Evolutionary conservation across 352 stramenopile genomes (phyloP), one percentile per base, ranked within the genome.

Genomic region (Phytophthora colocasiae): DNA sequence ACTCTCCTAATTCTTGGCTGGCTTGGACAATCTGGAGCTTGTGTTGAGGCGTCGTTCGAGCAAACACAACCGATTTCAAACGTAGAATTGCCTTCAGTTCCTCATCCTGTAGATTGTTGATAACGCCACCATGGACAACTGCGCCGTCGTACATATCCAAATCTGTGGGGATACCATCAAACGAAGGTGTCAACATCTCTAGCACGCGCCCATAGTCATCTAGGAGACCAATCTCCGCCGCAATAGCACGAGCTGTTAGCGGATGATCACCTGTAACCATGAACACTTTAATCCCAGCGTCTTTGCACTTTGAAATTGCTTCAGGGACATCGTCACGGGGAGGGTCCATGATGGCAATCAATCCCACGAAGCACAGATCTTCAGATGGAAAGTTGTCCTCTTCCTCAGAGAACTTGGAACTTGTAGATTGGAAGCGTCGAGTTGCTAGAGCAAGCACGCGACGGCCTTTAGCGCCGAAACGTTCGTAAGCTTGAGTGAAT

Each of bases 261-360:
- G 86, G 89, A 51, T 97, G 88, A 63, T 98, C 92, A 8, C 92
- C 92, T 12, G 92, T 98, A n/a, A 98, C 87, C 91, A 97, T 98
- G 34, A 96, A 91, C 45, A 97, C 92, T 54, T 90, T 90, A n/a
- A 98, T 86, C 4, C 89, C 91, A n/a, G 89, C 83, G 19, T 77
- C 75, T 36, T 93, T 93, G 66, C 84, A 96, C 54, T 90, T 85
- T 3, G 67, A 52, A 24, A 97, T 87, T 6, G 92, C 87, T 24
- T 85, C 80, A 5, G 85, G 71, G 4, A 97, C 88, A 17, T 89
- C 81, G 34, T 89, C 69, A 26, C 78, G 74, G 3, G 95, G 96
- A 43, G 96, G 95, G 61, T 98, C 96, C 70, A 98, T 96, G 45
- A 99, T 93, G 10, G 92, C 91, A 29, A 95, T 86, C 63, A 98